These are phyloP conservation scores for Solanum megistacrolobum DNA, from an alignment of 257 asterid genomes.

Conservation along the genomic window DNA sequence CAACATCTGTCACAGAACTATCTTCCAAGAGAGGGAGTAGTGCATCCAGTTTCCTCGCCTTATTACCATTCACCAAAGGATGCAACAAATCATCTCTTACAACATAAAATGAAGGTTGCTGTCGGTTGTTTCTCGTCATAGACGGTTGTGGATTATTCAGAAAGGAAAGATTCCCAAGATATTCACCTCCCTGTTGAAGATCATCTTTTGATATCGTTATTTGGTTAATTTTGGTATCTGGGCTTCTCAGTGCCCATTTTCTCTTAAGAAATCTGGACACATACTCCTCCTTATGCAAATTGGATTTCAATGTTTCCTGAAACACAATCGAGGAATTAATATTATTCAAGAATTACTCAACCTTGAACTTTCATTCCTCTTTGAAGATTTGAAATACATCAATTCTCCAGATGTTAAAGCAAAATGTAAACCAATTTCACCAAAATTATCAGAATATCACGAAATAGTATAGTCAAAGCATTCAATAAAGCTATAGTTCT, in stretches of 20 bases:
- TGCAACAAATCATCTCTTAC: slow-evolving; percentile 89
- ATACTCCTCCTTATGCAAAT: slow-evolving; percentile 23
- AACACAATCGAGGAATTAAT: background rate
- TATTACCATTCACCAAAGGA: slow-evolving; percentile 88
- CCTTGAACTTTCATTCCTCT: background rate
- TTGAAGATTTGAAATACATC: background rate
- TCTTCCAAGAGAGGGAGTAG: slow-evolving; percentile 80
- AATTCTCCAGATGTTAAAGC: background rate
- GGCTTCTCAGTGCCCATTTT: slow-evolving; percentile 68
- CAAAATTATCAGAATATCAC: background rate
- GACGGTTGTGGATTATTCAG: slow-evolving; percentile 28
- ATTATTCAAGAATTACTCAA: background rate
- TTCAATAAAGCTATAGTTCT: background rate
- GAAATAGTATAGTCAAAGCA: background rate
- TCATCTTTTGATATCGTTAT: slow-evolving; percentile 25
- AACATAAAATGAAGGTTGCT: slow-evolving; percentile 51
- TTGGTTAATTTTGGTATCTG: slow-evolving; percentile 59
- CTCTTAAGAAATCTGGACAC: slow-evolving; percentile 44
- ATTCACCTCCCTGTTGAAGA: slow-evolving; percentile 7
- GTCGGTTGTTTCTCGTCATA: slow-evolving; percentile 8
- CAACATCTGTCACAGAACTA: slow-evolving; percentile 63
- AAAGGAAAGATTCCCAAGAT: slow-evolving; percentile 21
- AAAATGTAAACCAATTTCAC: background rate
- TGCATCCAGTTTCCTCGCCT: slow-evolving; percentile 83
- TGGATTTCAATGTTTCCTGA: slow-evolving; percentile 26